Percentiles rank a stretch among this genome's conserved stretches.
These are phyloP conservation scores for Aspergillus bridgeri DNA, from an alignment of 495 filamentous ascomycete genomes.

Conservation along the genomic window DNA sequence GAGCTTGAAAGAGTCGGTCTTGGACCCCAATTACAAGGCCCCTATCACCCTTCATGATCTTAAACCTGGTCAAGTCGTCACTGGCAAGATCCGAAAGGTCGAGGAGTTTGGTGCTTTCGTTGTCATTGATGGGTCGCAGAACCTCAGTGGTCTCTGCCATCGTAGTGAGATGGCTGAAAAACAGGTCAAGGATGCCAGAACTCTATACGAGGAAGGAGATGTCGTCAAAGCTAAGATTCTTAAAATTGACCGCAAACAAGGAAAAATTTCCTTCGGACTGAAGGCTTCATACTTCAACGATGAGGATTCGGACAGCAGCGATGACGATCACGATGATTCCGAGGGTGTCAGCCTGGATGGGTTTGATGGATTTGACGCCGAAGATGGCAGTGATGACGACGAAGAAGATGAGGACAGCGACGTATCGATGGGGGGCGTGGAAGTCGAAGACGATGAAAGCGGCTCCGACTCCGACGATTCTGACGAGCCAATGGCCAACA, in stretches of 20 bases:
- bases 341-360: slow-evolving; percentile 46
- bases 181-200: slow-evolving; percentile 70
- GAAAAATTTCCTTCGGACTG: slow-evolving; percentile 79
- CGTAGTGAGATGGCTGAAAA: slow-evolving; percentile 84
- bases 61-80: slow-evolving; percentile 72
- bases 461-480: slow-evolving; percentile 36
- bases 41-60: slow-evolving; percentile 67
- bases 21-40: slow-evolving; percentile 75
- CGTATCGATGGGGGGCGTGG: slow-evolving; percentile 47
- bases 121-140: slow-evolving; percentile 74
- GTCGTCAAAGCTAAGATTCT: slow-evolving; percentile 85
- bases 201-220: slow-evolving; percentile 84
- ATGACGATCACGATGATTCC: slow-evolving; percentile 45
- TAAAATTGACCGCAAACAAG: slow-evolving; percentile 67
- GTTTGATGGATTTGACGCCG: slow-evolving; percentile 43
- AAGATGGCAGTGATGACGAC: slow-evolving; percentile 33
- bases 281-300: slow-evolving; percentile 88
- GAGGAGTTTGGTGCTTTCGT: slow-evolving; percentile 95
- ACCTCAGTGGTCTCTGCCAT: slow-evolving; percentile 91
- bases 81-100: slow-evolving; percentile 86
- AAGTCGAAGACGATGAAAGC: slow-evolving; percentile 50
- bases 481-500: slow-evolving; percentile 29
- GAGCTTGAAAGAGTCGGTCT: slow-evolving; percentile 77
- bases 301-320: slow-evolving; percentile 54
- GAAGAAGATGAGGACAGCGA: slow-evolving; percentile 46